phyloP scores from a whole-genome alignment of 73 alveolate genomes.

The Paramecium caudatum region DNA sequence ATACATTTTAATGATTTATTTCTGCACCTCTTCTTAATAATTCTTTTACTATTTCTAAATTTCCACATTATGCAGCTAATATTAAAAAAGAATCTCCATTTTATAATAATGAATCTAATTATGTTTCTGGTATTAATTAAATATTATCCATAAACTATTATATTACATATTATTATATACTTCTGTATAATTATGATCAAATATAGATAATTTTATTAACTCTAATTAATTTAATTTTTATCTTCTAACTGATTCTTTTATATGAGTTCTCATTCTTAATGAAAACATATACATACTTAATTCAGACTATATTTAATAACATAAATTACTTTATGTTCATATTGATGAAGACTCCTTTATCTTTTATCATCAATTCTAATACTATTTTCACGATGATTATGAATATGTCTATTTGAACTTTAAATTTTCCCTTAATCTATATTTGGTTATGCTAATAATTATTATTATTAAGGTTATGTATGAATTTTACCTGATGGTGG shows the following conservation, averaged over 20 bases:
- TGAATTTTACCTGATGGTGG: conserved; percentile 6
- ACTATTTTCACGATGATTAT: too few species aligned
- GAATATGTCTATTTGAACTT: too few species aligned
- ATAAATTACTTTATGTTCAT: too few species aligned
- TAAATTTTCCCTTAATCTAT: too few species aligned
- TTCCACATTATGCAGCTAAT: conserved; percentile 67
- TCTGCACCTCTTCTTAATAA: conserved; percentile 68
- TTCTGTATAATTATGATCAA: conserved; percentile 60
- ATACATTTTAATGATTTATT: conserved; percentile 68
- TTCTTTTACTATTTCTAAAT: conserved; percentile 63
- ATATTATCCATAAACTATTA: conserved; percentile 41
- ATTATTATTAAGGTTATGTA: not conserved
- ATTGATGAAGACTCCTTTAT: too few species aligned
- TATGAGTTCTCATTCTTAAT: conserved; percentile 60
- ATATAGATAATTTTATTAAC: conserved; percentile 4
- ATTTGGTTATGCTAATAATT: not conserved
- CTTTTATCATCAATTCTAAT: too few species aligned
- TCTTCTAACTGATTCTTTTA: conserved; percentile 27
- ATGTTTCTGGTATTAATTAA: not conserved
- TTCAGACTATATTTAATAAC: too few species aligned
- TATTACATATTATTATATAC: not conserved
- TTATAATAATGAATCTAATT: not conserved
- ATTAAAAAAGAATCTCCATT: conserved; percentile 68
- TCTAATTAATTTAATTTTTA: not conserved
- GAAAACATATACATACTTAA: conserved; percentile 36